These are phyloP conservation scores for Russula sp. DNA, from an alignment of 768 basidiomycete species.

Conservation along the genomic window DNA sequence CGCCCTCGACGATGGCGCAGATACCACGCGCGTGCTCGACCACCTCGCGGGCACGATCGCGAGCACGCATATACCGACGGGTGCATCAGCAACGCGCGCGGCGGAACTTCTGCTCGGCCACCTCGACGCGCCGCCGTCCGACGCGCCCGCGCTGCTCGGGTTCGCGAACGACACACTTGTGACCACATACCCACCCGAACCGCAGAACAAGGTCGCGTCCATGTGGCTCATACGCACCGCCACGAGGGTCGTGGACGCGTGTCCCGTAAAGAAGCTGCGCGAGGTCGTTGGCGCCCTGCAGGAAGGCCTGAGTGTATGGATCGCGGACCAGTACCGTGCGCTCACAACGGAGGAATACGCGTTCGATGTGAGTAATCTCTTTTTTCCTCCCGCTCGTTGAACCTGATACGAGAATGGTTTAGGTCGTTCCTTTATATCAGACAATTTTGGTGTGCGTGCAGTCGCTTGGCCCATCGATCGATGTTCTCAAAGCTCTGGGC, in stretches of 20 bases:
- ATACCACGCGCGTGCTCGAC: conserved; percentile 47
- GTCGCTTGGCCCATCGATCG: conserved; percentile 34
- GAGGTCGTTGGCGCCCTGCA: conserved; percentile 42
- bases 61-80: conserved; percentile 32
- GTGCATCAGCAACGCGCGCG: conserved; percentile 42
- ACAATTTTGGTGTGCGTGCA: conserved; percentile 46
- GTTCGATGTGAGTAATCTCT: conserved; percentile 42
- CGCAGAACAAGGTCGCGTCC: conserved; percentile 43
- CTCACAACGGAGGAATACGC: conserved; percentile 49
- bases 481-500: conserved; percentile 41
- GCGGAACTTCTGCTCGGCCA: conserved; percentile 56
- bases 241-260: conserved; percentile 45
- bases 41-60: conserved; percentile 44
- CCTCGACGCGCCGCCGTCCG: conserved; percentile 45
- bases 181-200: conserved; percentile 59
- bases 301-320: conserved; percentile 53
- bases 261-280: conserved; percentile 42
- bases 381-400: conserved; percentile 5
- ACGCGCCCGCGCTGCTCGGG: conserved; percentile 49
- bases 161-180: conserved; percentile 54
- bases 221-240: conserved; percentile 59
- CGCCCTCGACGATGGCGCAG: conserved; percentile 54
- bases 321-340: conserved; percentile 48
- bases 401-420: conserved; percentile 1
- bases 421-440: conserved; percentile 63